These are phyloP conservation scores for Phascolomyces articulosus DNA, from an alignment of 371 early-diverging fungal genomes.

Conservation along the genomic window DNA sequence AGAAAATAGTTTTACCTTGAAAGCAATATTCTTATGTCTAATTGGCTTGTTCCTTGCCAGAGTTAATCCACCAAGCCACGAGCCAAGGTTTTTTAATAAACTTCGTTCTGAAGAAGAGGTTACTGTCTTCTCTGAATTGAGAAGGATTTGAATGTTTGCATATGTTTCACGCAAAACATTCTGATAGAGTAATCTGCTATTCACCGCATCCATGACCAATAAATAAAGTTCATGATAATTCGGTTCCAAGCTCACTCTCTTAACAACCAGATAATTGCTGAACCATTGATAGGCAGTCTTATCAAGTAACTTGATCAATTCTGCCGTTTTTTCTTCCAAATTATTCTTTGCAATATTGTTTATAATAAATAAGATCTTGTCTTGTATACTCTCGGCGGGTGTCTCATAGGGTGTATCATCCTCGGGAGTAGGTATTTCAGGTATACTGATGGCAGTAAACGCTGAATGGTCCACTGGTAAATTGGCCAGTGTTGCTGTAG, in stretches of 20 bases:
- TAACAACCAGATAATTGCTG: slow-evolving; percentile 89
- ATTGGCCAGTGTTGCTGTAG: neutral
- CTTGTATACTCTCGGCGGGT: slow-evolving; percentile 79
- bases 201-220: slow-evolving; percentile 73
- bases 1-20: slow-evolving; percentile 79
- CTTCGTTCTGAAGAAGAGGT: slow-evolving; percentile 88
- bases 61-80: slow-evolving; percentile 97
- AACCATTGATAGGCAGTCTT: slow-evolving; percentile 84
- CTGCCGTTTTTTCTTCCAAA: slow-evolving; percentile 78
- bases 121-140: slow-evolving; percentile 93
- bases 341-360: slow-evolving; percentile 95
- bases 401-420: slow-evolving; percentile 51
- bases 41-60: slow-evolving; percentile 92
- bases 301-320: slow-evolving; percentile 76
- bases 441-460: slow-evolving; percentile 62
- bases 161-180: slow-evolving; percentile 90
- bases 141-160: slow-evolving; percentile 79
- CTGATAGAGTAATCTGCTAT: slow-evolving; percentile 61
- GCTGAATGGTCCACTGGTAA: slow-evolving; percentile 11
- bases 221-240: slow-evolving; percentile 92
- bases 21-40: slow-evolving; percentile 88
- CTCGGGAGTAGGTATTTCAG: slow-evolving; percentile 24
- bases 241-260: slow-evolving; percentile 93
- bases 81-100: slow-evolving; percentile 91
- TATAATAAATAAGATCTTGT: slow-evolving; percentile 94